phyloP scores from a whole-genome alignment of 768 basidiomycete genomes.

The Thelephora ganbajun region DNA sequence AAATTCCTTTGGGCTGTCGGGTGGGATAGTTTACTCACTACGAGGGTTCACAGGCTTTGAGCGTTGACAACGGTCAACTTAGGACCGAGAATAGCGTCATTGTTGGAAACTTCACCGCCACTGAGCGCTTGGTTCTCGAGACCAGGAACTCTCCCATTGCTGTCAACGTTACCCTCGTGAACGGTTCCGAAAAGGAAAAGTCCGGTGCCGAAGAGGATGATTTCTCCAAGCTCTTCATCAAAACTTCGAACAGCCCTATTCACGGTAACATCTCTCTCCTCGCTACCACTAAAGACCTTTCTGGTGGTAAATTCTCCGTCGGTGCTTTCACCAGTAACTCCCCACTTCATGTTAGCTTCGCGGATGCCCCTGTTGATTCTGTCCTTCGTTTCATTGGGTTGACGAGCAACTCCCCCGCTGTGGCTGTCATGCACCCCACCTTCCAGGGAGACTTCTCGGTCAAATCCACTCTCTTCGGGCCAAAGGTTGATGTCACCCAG shows the following conservation, averaged over 20 bases:
- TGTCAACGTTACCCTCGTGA: conserved; percentile 23
- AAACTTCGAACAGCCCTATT: conserved; percentile 23
- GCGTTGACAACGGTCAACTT: conserved; percentile 15
- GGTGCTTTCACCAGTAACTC: conserved; percentile 20
- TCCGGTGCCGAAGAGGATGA: not conserved
- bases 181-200: conserved; percentile 10
- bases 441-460: conserved; percentile 26
- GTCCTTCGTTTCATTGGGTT: conserved; percentile 15
- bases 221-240: conserved; percentile 18
- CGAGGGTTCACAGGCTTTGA: conserved; percentile 17
- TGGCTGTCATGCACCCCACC: conserved; percentile 19
- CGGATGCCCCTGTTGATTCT: conserved; percentile 21
- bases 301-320: conserved; percentile 20
- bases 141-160: conserved; percentile 28
- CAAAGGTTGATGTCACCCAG: conserved; percentile 1
- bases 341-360: conserved; percentile 17
- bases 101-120: conserved; percentile 25
- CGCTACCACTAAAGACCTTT: conserved; percentile 4
- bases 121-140: conserved; percentile 19
- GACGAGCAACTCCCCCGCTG: conserved; percentile 23
- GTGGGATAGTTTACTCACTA: not conserved
- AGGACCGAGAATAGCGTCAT: conserved; percentile 33
- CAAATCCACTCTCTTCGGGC: conserved; percentile 8
- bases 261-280: conserved; percentile 9
- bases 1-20: not conserved